These are phyloP conservation scores for Apiotrichum porosum DNA, from an alignment of 1,284 basidiomycete genomes.

Conservation along the genomic window DNA sequence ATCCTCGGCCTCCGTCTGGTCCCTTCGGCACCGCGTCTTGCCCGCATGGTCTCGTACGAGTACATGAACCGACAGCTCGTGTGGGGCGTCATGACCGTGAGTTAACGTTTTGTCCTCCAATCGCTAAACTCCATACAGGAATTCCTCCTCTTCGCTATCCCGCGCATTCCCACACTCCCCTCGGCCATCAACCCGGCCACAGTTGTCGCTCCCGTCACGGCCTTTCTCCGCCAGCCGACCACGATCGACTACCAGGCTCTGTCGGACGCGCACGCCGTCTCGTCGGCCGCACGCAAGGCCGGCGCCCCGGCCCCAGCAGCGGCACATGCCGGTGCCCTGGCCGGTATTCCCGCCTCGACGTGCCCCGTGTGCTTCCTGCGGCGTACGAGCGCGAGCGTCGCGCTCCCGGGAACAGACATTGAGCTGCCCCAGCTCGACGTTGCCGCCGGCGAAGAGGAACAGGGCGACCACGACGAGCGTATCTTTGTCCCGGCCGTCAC, in stretches of 20 bases:
- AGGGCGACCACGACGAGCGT: conserved; percentile 27
- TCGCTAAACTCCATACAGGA: conserved; percentile 58
- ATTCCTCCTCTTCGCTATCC: conserved; percentile 88
- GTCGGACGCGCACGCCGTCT: conserved; percentile 4
- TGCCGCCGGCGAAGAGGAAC: conserved; percentile 9
- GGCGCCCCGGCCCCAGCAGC: conserved; percentile 5
- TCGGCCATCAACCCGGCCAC: conserved; percentile 56
- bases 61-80: conserved; percentile 99
- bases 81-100: conserved; percentile 94
- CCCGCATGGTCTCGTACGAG: conserved; percentile 90
- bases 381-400: conserved; percentile 21
- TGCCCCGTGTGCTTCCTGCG: conserved; percentile 51
- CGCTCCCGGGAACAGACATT: conserved; percentile 23
- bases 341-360: conserved; percentile 37
- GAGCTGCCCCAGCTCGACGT: conserved; percentile 12
- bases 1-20: conserved; percentile 72
- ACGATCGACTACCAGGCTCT: conserved; percentile 29
- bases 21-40: conserved; percentile 65
- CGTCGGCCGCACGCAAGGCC: conserved; percentile 9
- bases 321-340: conserved; percentile 37
- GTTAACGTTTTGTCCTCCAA: conserved; percentile 31
- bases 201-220: conserved; percentile 31
- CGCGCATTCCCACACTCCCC: conserved; percentile 63
- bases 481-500: conserved; percentile 44
- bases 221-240: conserved; percentile 23